Conservation (phyloP, 2,329 filamentous ascomycete species). For the Aspergillus bombycis region DNA sequence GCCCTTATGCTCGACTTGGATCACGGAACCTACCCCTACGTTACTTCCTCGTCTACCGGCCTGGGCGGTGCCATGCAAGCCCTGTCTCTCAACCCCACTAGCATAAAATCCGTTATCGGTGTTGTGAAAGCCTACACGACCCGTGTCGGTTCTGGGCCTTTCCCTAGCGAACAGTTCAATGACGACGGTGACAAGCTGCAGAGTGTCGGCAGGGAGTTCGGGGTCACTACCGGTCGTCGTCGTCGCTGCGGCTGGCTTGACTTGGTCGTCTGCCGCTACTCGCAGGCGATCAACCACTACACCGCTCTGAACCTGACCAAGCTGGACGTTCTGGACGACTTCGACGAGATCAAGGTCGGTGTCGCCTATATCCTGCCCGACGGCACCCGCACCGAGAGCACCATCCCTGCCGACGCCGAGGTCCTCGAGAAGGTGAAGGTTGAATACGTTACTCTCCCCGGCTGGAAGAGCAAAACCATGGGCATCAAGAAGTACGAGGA, state of each 20-base stretch:
- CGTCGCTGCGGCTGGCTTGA: constrained; percentile 69
- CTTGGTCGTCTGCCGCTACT: constrained; percentile 66
- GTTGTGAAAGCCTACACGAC: constrained; percentile 70
- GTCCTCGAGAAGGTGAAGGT: constrained; percentile 58
- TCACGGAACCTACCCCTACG: constrained; percentile 56
- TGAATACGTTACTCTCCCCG: constrained; percentile 61
- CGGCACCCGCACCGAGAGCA: constrained; percentile 53
- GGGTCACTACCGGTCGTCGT: constrained; percentile 63
- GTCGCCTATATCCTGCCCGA: constrained; percentile 57
- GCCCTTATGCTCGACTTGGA: constrained; percentile 64
- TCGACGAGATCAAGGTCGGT: constrained; percentile 65
- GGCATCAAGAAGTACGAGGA: constrained; percentile 60
- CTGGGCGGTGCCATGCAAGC: constrained; percentile 59
- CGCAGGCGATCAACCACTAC: constrained; percentile 58
- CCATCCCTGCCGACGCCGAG: constrained; percentile 62
- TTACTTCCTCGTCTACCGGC: constrained; percentile 53
- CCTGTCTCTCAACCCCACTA: constrained; percentile 60
- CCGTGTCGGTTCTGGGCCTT: constrained; percentile 62
- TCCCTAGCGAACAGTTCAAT: constrained; percentile 65
- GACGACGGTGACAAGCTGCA: constrained; percentile 60
- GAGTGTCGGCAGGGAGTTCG: constrained; percentile 56
- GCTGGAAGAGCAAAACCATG: constrained; percentile 65
- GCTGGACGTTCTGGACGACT: constrained; percentile 66
- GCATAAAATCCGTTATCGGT: constrained; percentile 62
- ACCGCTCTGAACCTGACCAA: constrained; percentile 65